Percentiles rank a stretch among this genome's conserved stretches.
phyloP scores from a whole-genome alignment of 768 basidiomycete species.

The Pulveroboletus sp. region DNA sequence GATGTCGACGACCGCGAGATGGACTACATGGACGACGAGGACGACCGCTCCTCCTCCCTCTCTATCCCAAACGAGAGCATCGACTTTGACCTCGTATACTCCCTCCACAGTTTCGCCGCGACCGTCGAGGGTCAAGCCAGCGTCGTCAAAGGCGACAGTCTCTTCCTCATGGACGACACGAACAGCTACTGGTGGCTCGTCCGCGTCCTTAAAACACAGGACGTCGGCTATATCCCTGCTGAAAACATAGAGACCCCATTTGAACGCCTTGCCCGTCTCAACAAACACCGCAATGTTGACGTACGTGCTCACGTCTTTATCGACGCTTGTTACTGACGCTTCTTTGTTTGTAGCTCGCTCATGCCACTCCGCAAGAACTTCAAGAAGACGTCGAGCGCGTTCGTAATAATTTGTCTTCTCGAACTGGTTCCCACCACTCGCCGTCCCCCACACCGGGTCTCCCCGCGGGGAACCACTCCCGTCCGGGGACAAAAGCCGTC shows the following conservation, averaged over 20 bases:
- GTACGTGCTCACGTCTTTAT: constrained; percentile 44
- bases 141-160: constrained; percentile 96
- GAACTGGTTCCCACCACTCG: constrained; percentile 46
- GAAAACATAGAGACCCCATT: constrained; percentile 99
- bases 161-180: constrained; percentile 95
- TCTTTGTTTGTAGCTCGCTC: constrained; percentile 25
- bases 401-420: constrained; percentile 48
- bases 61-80: constrained; percentile 91
- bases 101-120: constrained; percentile 94
- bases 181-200: constrained; percentile 99
- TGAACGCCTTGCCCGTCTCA: constrained; percentile 90
- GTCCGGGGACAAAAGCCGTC: constrained; percentile 47
- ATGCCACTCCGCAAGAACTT: constrained; percentile 48
- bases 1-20: constrained; percentile 66
- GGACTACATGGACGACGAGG: constrained; percentile 71
- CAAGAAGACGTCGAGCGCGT: constrained; percentile 57
- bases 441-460: constrained; percentile 45
- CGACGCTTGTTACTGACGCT: not conserved
- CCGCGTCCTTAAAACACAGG: constrained; percentile 95
- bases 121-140: constrained; percentile 99
- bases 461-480: constrained; percentile 23
- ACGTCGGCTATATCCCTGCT: constrained; percentile 98
- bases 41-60: constrained; percentile 76
- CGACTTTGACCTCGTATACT: constrained; percentile 90
- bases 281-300: constrained; percentile 97